phyloP scores from a whole-genome alignment of 2,329 filamentous ascomycete genomes.

The Aspergillus nomiae region DNA sequence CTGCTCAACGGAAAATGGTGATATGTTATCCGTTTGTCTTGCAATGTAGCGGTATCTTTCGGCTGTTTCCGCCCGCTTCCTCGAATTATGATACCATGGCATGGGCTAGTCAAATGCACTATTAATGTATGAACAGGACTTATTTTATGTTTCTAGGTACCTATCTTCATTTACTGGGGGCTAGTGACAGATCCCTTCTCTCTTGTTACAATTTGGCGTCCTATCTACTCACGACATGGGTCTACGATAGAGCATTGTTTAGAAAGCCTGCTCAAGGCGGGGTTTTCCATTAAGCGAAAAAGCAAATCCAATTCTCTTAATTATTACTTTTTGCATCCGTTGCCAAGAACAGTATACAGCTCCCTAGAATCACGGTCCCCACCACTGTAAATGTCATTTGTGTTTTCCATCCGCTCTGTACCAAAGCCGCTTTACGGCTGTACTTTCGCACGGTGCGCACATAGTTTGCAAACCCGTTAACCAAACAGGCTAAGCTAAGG shows the following conservation, averaged over 20 bases:
- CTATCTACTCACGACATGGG: background rate
- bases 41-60: background rate
- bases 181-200: background rate
- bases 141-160: background rate
- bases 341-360: conserved; percentile 47
- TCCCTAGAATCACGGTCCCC: conserved; percentile 46
- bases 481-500: conserved; percentile 74
- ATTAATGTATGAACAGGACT: background rate
- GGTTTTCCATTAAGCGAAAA: background rate
- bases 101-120: conserved; percentile 11
- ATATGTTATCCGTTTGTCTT: background rate
- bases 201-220: background rate
- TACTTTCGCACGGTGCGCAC: conserved; percentile 82
- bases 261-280: background rate
- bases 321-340: conserved; percentile 32
- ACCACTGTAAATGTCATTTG: conserved; percentile 66
- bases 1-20: background rate
- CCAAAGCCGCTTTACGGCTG: conserved; percentile 73
- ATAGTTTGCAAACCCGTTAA: conserved; percentile 82
- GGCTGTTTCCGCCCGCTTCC: background rate
- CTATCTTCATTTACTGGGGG: background rate
- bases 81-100: conserved; percentile 15
- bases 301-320: background rate
- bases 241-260: background rate
- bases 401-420: conserved; percentile 93